phyloP scores from a whole-genome alignment of 208 protist genomes.

The Leishmania martiniquensis region DNA sequence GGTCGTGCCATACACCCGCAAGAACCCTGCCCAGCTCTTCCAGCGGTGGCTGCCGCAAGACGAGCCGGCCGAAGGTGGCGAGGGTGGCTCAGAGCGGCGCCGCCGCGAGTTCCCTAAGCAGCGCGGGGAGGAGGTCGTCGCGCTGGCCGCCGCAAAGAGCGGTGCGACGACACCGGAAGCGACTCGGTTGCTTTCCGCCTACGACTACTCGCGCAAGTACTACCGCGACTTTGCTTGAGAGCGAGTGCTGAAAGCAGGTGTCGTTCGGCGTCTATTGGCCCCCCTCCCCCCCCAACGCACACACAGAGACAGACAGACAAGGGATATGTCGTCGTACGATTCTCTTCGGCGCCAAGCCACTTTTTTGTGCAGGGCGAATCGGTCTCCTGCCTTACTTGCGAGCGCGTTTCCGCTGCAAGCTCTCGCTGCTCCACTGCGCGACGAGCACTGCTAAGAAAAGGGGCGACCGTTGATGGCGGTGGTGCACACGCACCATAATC shows the following conservation, averaged over 20 bases:
- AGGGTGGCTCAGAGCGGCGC: not conserved
- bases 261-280: not conserved
- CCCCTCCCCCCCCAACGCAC: not conserved
- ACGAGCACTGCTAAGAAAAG: not conserved
- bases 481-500: not conserved
- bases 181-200: constrained; percentile 6
- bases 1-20: constrained; percentile 83
- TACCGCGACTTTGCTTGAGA: constrained; percentile 17
- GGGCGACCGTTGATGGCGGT: not conserved
- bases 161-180: constrained; percentile 23
- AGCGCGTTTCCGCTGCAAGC: not conserved
- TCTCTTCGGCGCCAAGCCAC: not conserved
- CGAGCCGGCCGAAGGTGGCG: not conserved
- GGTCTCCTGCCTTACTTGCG: not conserved
- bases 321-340: not conserved
- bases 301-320: not conserved
- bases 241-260: not conserved
- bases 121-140: constrained; percentile 19
- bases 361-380: not conserved
- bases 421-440: not conserved
- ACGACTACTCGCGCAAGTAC: constrained; percentile 28
- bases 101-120: constrained; percentile 27
- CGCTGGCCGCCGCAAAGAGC: constrained; percentile 29
- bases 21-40: constrained; percentile 51
- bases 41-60: constrained; percentile 42